Conservation (phyloP, 257 asterid genomes). For the Plantago ovata region DNA sequence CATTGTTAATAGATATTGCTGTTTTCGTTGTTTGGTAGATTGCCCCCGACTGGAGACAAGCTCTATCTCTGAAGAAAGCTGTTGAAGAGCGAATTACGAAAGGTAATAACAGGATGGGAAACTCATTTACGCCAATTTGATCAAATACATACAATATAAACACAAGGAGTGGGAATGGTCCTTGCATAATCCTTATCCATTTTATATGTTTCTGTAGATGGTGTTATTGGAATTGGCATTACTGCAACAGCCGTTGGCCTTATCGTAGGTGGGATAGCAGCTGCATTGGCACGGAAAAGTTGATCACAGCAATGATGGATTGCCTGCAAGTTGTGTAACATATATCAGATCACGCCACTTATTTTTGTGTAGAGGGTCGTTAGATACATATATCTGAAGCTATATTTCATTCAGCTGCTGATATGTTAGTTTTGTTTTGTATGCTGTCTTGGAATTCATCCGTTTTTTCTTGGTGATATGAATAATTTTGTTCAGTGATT, state of each 20-base stretch:
- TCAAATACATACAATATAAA: neutral
- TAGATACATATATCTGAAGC: no score
- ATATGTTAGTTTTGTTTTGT: no score
- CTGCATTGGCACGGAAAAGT: constrained; percentile 55
- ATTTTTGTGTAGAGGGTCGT: no score
- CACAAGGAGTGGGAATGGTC: no score
- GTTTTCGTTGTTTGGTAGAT: constrained; percentile 31
- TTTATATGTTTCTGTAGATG: constrained; percentile 39
- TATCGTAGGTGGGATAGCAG: constrained; percentile 32
- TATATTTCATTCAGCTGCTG: no score
- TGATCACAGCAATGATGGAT: constrained; percentile 18
- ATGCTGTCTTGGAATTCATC: no score
- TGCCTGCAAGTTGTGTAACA: no score
- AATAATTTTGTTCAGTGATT: no score
- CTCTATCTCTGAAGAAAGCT: constrained; percentile 52
- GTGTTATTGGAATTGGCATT: constrained; percentile 72
- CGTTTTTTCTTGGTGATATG: no score
- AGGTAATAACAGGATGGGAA: constrained; percentile 29
- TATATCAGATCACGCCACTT: no score
- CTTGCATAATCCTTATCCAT: no score
- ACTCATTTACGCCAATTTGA: neutral
- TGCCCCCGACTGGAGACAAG: constrained; percentile 81
- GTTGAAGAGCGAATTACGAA: constrained; percentile 61
- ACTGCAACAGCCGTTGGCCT: constrained; percentile 63
- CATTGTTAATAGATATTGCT: neutral